phyloP scores from a whole-genome alignment of 2,329 filamentous ascomycete genomes.

The Pseudocercospora musae region DNA sequence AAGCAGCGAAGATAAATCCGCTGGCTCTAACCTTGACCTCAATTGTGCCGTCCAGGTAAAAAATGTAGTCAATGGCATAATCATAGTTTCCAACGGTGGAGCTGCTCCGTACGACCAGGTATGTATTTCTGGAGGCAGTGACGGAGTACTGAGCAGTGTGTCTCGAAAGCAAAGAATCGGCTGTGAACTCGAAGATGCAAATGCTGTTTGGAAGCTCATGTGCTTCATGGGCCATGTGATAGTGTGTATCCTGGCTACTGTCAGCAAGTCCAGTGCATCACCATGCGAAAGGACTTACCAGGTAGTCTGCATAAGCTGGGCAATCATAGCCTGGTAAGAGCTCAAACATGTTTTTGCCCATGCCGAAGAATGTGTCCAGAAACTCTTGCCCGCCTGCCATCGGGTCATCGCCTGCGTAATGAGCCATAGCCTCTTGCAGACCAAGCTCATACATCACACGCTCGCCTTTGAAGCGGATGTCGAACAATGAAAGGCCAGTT shows the following conservation, averaged over 20 bases:
- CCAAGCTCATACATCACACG: slow-evolving; percentile 53
- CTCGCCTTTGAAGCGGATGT: slow-evolving; percentile 52
- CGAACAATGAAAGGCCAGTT: slow-evolving; percentile 48
- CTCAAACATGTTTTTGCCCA: slow-evolving; percentile 48
- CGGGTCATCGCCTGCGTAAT: slow-evolving; percentile 51
- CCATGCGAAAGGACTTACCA: slow-evolving; percentile 21
- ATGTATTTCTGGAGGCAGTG: slow-evolving; percentile 46
- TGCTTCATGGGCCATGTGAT: slow-evolving; percentile 43
- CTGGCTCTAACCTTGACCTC: slow-evolving; percentile 52
- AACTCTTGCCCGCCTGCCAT: slow-evolving; percentile 41
- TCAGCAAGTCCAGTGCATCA: background rate
- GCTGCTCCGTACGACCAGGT: slow-evolving; percentile 46
- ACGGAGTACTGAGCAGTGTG: slow-evolving; percentile 46
- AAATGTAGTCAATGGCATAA: slow-evolving; percentile 51
- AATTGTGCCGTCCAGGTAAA: slow-evolving; percentile 53
- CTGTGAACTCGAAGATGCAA: slow-evolving; percentile 55
- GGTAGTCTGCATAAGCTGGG: slow-evolving; percentile 51
- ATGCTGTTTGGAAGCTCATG: slow-evolving; percentile 48
- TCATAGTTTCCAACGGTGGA: slow-evolving; percentile 57
- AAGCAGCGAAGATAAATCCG: slow-evolving; percentile 55
- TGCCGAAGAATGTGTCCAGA: slow-evolving; percentile 34
- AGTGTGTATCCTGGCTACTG: slow-evolving; percentile 38
- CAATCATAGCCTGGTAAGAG: slow-evolving; percentile 54
- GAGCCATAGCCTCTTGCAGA: slow-evolving; percentile 53
- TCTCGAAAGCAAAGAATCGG: slow-evolving; percentile 50